Conservation (phyloP, 768 basidiomycete species). For the Pluteus cervinus region DNA sequence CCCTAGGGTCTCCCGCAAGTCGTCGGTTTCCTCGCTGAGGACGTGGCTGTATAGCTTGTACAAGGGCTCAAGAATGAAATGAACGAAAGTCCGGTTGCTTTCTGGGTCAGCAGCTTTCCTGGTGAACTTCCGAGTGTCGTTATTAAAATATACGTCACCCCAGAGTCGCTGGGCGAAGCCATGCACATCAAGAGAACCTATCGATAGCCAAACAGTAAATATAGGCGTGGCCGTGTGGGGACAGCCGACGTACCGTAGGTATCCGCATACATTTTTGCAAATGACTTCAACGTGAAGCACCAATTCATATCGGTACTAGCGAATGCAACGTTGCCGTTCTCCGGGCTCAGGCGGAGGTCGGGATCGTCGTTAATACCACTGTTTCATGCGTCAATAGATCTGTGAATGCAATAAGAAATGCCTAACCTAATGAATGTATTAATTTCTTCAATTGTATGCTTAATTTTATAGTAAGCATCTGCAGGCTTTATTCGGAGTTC, state of each 20-base stretch:
- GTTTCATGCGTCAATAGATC: conserved; percentile 6
- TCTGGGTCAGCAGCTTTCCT: conserved; percentile 80
- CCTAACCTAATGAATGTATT: conserved; percentile 90
- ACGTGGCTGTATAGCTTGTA: conserved; percentile 98
- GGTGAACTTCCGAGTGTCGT: conserved; percentile 81
- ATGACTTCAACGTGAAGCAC: conserved; percentile 93
- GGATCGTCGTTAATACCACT: conserved; percentile 87
- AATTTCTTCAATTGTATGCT: conserved; percentile 97
- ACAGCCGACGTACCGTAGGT: conserved; percentile 60
- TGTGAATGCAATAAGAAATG: neutral
- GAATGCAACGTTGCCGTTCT: conserved; percentile 94
- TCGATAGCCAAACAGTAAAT: conserved; percentile 4
- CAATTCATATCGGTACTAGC: conserved; percentile 96
- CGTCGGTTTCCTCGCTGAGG: conserved; percentile 89
- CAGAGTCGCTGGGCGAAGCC: conserved; percentile 89
- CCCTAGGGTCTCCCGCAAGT: conserved; percentile 71
- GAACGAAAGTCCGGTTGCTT: conserved; percentile 79
- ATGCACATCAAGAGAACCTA: conserved; percentile 74
- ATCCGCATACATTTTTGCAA: conserved; percentile 94
- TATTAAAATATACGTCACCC: conserved; percentile 96
- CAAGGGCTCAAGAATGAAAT: conserved; percentile 92
- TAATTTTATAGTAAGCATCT: conserved; percentile 98
- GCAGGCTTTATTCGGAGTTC: conserved; percentile 93
- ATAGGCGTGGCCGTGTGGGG: neutral
- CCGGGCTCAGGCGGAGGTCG: conserved; percentile 83